Percentiles rank a stretch among this genome's conserved stretches.
phyloP scores from a whole-genome alignment of 257 asterid genomes.

The Petrea volubilis region DNA sequence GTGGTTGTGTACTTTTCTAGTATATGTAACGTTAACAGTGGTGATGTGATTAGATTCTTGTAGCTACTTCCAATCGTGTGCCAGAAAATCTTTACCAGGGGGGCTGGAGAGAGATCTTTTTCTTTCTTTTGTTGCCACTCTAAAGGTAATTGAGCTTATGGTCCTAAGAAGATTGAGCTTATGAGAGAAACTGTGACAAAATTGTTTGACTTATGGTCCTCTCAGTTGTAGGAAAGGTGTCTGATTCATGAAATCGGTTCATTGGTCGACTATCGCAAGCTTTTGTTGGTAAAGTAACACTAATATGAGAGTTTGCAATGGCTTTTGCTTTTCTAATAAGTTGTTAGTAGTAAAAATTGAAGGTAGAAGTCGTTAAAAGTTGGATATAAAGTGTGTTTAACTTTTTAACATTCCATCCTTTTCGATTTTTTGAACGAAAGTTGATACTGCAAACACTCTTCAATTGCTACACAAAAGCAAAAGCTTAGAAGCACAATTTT shows the following conservation, averaged over 20 bases:
- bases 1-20: neutral
- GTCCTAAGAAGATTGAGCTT: too few relatives aligned
- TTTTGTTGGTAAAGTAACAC: constrained; percentile 62
- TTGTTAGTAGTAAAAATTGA: too few relatives aligned
- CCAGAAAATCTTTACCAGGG: constrained; percentile 66
- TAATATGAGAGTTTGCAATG: too few relatives aligned
- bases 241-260: constrained; percentile 67
- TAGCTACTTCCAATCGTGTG: constrained; percentile 68
- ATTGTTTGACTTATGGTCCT: too few relatives aligned
- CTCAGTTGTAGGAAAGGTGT: constrained; percentile 56
- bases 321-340: too few relatives aligned
- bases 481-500: too few relatives aligned
- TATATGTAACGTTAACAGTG: neutral
- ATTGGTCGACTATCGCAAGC: constrained; percentile 59
- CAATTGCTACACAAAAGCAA: too few relatives aligned
- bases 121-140: constrained; percentile 55
- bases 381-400: too few relatives aligned
- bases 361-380: too few relatives aligned
- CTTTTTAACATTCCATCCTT: too few relatives aligned
- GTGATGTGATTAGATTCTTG: constrained; percentile 47
- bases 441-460: too few relatives aligned
- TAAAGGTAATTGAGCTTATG: constrained; percentile 43
- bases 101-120: constrained; percentile 68
- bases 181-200: neutral
- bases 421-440: too few relatives aligned